Percentiles rank a stretch among this genome's conserved stretches.
These are phyloP conservation scores for Pythium guiyangense DNA, from an alignment of 352 stramenopile species.

Conservation along the genomic window DNA sequence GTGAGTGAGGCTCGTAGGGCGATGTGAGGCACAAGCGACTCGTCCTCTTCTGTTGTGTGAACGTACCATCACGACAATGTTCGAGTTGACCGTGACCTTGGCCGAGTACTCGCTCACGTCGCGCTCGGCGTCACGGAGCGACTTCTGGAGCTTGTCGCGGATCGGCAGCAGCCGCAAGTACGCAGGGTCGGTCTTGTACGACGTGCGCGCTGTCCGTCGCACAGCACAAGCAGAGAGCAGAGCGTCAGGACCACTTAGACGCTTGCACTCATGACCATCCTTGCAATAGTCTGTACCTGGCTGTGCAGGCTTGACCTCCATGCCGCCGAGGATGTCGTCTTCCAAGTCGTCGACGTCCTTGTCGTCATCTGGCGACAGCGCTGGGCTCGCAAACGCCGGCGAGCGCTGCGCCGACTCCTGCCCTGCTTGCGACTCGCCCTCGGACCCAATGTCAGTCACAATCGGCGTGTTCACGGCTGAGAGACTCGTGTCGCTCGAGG, in stretches of 20 bases:
- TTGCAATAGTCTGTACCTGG: conserved; percentile 9
- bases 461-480: conserved; percentile 71
- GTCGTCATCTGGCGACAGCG: conserved; percentile 56
- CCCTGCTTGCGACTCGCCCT: conserved; percentile 54
- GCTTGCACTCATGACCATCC: background rate
- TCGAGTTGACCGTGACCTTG: conserved; percentile 72
- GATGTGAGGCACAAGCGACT: too few species aligned
- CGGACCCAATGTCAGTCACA: conserved; percentile 61
- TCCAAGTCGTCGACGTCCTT: conserved; percentile 79
- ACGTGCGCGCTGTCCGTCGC: conserved; percentile 15
- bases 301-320: conserved; percentile 55
- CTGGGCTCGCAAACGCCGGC: conserved; percentile 50
- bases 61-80: conserved; percentile 79
- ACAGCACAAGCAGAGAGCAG: background rate
- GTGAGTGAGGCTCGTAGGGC: background rate
- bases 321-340: conserved; percentile 64
- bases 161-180: conserved; percentile 63
- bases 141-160: conserved; percentile 65
- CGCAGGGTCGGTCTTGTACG: conserved; percentile 54
- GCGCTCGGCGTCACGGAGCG: conserved; percentile 57
- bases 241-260: background rate
- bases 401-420: conserved; percentile 63
- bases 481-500: conserved; percentile 23
- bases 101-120: conserved; percentile 57
- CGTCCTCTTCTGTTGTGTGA: too few species aligned